Conservation (phyloP, 208 protist species). For the Trypanosoma vivax region DNA sequence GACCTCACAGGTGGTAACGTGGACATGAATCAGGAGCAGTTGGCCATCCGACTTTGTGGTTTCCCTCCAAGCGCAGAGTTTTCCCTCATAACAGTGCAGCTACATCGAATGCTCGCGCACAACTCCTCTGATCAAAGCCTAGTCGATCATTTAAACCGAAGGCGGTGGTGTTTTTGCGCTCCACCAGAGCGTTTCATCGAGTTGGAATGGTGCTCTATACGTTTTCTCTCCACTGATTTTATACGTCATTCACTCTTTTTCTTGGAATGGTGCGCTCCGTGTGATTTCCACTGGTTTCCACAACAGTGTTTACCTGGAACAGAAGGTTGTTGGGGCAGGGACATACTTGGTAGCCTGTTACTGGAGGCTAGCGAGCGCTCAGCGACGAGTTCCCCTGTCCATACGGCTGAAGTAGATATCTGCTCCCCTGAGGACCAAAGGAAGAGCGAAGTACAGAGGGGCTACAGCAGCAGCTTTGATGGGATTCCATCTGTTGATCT, state of each 20-base stretch:
- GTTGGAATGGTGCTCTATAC: slow-evolving; percentile 4
- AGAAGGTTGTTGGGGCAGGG: slow-evolving; percentile 3
- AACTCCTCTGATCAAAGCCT: background rate
- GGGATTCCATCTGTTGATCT: too few relatives aligned
- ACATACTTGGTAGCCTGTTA: slow-evolving; percentile 14
- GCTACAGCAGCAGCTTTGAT: too few relatives aligned
- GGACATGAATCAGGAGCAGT: background rate
- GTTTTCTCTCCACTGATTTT: slow-evolving; percentile 22
- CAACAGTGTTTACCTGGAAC: background rate
- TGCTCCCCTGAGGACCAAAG: too few relatives aligned
- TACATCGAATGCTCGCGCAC: slow-evolving; percentile 6
- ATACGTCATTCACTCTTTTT: slow-evolving; percentile 27
- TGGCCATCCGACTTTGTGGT: slow-evolving; percentile 9
- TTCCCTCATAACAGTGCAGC: background rate
- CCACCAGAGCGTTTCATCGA: background rate
- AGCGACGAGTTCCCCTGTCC: too few relatives aligned
- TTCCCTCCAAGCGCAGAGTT: slow-evolving; percentile 14
- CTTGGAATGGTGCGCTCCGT: slow-evolving; percentile 22
- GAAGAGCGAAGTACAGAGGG: too few relatives aligned
- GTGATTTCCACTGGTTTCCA: slow-evolving; percentile 19
- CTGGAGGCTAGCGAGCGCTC: background rate
- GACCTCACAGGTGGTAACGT: background rate
- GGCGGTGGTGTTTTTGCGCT: background rate
- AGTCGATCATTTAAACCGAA: background rate
- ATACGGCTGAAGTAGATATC: too few relatives aligned